Evolutionary conservation across 225 moss, liverwort and hornwort species (phyloP).

Genomic region (Ulota crispa): DNA sequence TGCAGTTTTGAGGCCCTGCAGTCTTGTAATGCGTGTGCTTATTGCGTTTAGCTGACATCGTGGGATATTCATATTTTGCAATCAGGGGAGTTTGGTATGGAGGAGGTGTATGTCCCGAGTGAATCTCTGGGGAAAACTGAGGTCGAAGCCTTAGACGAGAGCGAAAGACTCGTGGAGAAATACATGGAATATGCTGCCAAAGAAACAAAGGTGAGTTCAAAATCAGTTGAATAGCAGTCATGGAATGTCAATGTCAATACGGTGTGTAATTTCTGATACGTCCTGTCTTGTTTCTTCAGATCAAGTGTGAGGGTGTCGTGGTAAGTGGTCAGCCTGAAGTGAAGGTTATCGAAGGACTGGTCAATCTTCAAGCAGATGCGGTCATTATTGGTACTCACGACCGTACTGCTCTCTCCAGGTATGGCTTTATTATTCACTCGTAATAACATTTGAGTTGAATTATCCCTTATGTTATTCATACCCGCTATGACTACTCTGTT

Average conservation of each 20-base stretch:
- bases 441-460: neutral
- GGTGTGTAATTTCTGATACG: neutral
- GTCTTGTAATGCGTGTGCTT: neutral
- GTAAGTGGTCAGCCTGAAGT: constrained; percentile 77
- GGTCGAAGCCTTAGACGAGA: constrained; percentile 80
- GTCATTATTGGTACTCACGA: constrained; percentile 90
- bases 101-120: constrained; percentile 69
- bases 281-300: constrained; percentile 34
- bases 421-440: neutral
- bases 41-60: neutral
- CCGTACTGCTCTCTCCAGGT: constrained; percentile 76
- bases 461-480: neutral
- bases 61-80: neutral
- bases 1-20: neutral
- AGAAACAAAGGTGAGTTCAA: constrained; percentile 50
- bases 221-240: fast-evolving
- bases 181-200: constrained; percentile 73
- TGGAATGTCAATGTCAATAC: too few species aligned
- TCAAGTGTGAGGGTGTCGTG: constrained; percentile 89
- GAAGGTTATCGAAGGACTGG: constrained; percentile 84
- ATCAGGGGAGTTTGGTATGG: constrained; percentile 87
- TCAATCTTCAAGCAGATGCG: constrained; percentile 75
- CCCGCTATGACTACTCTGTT: neutral
- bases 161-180: constrained; percentile 82
- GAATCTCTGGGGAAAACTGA: constrained; percentile 59